Base-by-base conservation (phyloP, 306 rosid genomes). In the Castanopsis chinensis region DNA sequence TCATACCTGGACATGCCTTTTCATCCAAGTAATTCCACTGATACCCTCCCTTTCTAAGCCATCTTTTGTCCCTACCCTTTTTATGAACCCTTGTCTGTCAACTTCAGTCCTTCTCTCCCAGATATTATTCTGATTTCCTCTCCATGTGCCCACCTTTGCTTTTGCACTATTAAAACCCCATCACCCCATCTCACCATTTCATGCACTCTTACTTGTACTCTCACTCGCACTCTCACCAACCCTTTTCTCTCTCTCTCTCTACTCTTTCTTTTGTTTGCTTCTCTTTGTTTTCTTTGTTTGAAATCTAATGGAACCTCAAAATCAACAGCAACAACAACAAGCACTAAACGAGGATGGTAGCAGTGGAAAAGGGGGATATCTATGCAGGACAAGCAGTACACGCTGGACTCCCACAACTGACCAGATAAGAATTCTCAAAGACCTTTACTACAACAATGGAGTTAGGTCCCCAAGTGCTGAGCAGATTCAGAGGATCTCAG, bases 401-500 rank as follows among this genome's bases (percentile, higher is more conserved):
- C 56, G 98, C 63, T 94, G 98, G 98, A 94, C 98, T 6, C 98
- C 98, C 17, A 92, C 99, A 4, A 93, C 81, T 8, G 99, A 96
- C 78, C 99, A 96, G 87, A 96, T 96, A 20, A 80, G 97, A 82
- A 93, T 96, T 28, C 60, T 96, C 86, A 96, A 96, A 84, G 98
- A 93, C 53, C 96, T 96, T 88, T 96, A 94, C 87, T 94, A 94
- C 88, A 94, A 88, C 97, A 89, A 90, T 78, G 98, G 97, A 1
- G 86, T 94, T 45, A 83, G 98, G 80, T 94, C 98, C 37, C 98
- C 98, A 0, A 90, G 88, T 56, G 98, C 96, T 17, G 99, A 96
- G 71, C 99, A 96, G 91, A 93, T 96, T 85, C 99, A 96, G 92
- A 89, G 91, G 81, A 96, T 96, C 90, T 93, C 97, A 75, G 94